Evolutionary conservation across 208 protist genomes (phyloP).

Genomic region (Wallacemonas sp.): DNA sequence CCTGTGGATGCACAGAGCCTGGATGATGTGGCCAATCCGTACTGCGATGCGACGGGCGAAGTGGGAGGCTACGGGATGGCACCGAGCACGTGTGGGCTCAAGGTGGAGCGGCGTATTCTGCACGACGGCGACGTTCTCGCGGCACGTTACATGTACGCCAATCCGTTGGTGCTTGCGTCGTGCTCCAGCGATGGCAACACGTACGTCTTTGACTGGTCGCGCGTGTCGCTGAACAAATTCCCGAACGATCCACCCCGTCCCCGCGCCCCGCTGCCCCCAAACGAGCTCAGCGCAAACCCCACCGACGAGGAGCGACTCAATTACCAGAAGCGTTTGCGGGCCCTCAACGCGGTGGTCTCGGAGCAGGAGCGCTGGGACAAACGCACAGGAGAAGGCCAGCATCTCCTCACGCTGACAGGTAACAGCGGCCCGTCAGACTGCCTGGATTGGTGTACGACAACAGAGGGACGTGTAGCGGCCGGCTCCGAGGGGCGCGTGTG

Average conservation of each 20-base stretch:
- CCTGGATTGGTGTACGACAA: slow-evolving; percentile 74
- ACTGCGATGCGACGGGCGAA: slow-evolving; percentile 86
- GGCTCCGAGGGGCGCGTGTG: slow-evolving; percentile 62
- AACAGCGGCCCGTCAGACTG: slow-evolving; percentile 54
- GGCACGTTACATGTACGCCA: slow-evolving; percentile 84
- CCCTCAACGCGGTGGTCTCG: slow-evolving; percentile 57
- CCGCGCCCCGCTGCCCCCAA: slow-evolving; percentile 83
- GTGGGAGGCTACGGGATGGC: slow-evolving; percentile 91
- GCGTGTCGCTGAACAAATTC: slow-evolving; percentile 79
- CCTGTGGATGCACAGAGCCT: slow-evolving; percentile 47
- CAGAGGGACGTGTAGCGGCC: slow-evolving; percentile 58
- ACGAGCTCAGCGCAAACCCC: slow-evolving; percentile 66
- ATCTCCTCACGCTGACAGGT: slow-evolving; percentile 72
- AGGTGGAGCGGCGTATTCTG: slow-evolving; percentile 77
- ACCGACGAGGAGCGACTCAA: slow-evolving; percentile 77
- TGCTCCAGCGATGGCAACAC: slow-evolving; percentile 73
- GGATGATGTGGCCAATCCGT: slow-evolving; percentile 46
- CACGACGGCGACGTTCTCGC: slow-evolving; percentile 87
- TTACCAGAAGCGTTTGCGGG: slow-evolving; percentile 81
- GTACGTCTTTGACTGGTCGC: slow-evolving; percentile 92
- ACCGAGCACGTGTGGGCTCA: slow-evolving; percentile 53
- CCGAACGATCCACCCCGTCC: slow-evolving; percentile 89
- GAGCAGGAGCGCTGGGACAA: slow-evolving; percentile 89
- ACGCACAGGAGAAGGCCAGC: slow-evolving; percentile 77
- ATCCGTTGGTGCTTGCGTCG: slow-evolving; percentile 82